These are phyloP conservation scores for Stentor roeselii DNA, from an alignment of 73 alveolate genomes.

Conservation along the genomic window DNA sequence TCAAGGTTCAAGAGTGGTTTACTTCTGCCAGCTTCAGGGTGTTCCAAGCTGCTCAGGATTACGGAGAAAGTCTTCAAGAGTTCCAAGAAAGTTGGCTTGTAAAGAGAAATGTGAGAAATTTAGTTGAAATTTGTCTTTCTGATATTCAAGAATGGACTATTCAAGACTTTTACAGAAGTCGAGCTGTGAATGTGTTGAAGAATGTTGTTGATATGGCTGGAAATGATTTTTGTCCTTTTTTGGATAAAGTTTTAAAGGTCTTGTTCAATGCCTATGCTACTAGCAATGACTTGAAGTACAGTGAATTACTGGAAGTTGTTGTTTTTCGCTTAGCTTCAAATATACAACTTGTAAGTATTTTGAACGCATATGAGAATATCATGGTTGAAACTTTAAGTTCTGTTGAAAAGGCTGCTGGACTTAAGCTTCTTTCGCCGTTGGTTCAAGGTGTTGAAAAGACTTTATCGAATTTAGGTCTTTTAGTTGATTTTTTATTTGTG, in stretches of 20 bases:
- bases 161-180: constrained; percentile 3
- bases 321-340: background rate
- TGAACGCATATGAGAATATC: background rate
- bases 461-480: background rate
- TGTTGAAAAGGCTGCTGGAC: constrained; percentile 13
- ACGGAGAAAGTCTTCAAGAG: background rate
- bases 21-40: background rate
- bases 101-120: background rate
- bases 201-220: background rate
- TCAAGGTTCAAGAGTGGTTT: background rate
- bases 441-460: background rate
- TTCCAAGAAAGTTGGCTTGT: background rate
- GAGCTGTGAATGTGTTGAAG: background rate
- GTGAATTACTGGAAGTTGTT: background rate
- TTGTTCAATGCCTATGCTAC: constrained; percentile 5
- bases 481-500: background rate
- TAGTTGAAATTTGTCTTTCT: background rate
- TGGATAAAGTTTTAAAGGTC: background rate
- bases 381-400: background rate
- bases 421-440: background rate
- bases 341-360: too few species aligned
- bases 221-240: background rate
- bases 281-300: background rate
- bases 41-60: background rate
- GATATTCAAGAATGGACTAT: constrained; percentile 25